Evolutionary conservation across 1,284 basidiomycete genomes (phyloP).

Genomic region (Puccinia sorghi): DNA sequence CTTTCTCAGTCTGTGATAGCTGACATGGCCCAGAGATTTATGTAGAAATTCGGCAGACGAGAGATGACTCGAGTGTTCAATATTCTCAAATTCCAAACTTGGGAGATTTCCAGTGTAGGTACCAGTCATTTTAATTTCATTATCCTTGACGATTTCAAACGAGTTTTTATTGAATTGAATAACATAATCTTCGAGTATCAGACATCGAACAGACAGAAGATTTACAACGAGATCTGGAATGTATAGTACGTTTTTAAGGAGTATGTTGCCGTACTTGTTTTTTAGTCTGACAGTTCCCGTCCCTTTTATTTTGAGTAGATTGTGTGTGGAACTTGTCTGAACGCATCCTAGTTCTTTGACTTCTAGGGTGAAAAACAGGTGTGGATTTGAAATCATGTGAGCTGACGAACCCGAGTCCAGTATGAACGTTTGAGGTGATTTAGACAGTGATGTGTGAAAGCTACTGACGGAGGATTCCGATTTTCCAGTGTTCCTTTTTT

Average conservation of each 20-base stretch:
- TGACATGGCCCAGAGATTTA: too few relatives aligned
- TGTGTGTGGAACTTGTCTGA: background rate
- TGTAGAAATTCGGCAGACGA: too few relatives aligned
- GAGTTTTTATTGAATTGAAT: background rate
- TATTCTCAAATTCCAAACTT: too few relatives aligned
- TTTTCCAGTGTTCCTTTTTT: background rate
- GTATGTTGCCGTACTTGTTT: background rate
- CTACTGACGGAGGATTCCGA: background rate
- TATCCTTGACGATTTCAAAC: background rate
- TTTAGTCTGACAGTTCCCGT: background rate
- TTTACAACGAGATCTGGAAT: background rate
- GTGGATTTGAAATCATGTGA: too few relatives aligned
- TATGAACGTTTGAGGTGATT: background rate
- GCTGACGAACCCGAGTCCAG: background rate
- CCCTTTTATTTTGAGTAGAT: background rate
- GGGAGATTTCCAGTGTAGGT: too few relatives aligned
- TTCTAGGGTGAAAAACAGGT: background rate
- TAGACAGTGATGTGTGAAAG: background rate
- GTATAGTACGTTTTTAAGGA: background rate
- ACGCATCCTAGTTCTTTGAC: background rate
- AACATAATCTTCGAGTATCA: background rate
- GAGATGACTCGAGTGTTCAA: too few relatives aligned
- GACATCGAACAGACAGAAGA: too few relatives aligned
- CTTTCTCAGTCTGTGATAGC: too few relatives aligned
- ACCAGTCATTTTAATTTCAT: conserved; percentile 5